These are phyloP conservation scores for Schizochytrium sp. DNA, from an alignment of 108 stramenopile genomes.

Conservation along the genomic window DNA sequence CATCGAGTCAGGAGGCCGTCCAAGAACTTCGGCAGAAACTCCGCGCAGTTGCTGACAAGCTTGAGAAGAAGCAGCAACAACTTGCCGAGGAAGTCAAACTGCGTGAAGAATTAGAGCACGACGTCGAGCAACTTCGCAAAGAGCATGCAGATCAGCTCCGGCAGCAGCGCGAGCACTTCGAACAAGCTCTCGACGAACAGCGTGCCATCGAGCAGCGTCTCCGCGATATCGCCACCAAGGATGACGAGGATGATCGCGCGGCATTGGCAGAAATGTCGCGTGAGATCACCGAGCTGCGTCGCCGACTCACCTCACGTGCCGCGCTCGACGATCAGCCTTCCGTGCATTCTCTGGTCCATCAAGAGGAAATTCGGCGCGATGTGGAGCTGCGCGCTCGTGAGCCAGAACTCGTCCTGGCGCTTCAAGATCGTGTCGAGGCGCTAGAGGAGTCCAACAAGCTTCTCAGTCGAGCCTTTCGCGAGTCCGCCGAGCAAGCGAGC, in stretches of 20 bases:
- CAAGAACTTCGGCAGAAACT: neutral
- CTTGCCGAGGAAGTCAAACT: neutral
- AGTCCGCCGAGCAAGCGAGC: neutral
- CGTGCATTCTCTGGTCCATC: no score
- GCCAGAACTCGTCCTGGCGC: neutral
- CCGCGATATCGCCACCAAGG: neutral
- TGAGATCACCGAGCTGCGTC: neutral
- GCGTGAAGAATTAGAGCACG: neutral
- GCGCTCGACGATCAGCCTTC: no score
- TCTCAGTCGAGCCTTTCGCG: neutral
- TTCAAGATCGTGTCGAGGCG: neutral
- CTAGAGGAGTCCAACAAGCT: slow-evolving; percentile 3
- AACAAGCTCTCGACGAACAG: neutral
- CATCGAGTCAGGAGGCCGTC: neutral
- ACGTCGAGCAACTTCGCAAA: neutral
- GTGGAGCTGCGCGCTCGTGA: neutral
- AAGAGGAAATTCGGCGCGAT: no score
- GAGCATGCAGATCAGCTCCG: neutral
- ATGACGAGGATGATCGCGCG: neutral
- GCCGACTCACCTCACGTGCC: neutral
- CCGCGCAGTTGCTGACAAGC: neutral
- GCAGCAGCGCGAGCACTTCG: neutral
- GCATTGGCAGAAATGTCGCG: neutral
- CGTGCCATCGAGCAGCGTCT: neutral
- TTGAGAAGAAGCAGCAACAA: neutral